Evolutionary conservation across 1,139 yeast genomes (phyloP).

Genomic region (Suhomyces taliae): DNA sequence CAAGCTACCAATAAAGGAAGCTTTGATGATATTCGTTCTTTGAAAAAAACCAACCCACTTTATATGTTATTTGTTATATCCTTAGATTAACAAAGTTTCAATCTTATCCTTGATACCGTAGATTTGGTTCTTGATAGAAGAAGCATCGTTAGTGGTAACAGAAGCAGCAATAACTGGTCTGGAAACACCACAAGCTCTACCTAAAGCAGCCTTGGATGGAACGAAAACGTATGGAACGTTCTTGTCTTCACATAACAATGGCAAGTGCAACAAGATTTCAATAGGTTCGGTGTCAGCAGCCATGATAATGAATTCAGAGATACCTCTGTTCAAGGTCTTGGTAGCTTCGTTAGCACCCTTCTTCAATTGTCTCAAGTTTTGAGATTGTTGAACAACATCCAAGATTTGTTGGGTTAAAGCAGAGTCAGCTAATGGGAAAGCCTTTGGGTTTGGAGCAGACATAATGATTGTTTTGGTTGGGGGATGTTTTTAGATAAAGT

Average conservation of each 20-base stretch:
- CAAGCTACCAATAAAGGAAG: too few relatives aligned
- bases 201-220: constrained; percentile 97
- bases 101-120: constrained; percentile 98
- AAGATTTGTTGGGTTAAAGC: constrained; percentile 94
- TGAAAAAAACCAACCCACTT: too few relatives aligned
- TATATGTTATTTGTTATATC: background rate
- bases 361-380: constrained; percentile 96
- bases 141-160: constrained; percentile 97
- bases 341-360: constrained; percentile 99
- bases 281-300: constrained; percentile 99
- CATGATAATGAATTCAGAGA: constrained; percentile 98
- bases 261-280: constrained; percentile 96
- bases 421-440: constrained; percentile 98
- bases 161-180: constrained; percentile 99
- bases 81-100: constrained; percentile 91
- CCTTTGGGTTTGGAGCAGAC: constrained; percentile 90
- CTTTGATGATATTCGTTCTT: too few relatives aligned
- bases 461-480: constrained; percentile 23
- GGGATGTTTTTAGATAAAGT: background rate
- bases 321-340: constrained; percentile 99
- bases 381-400: constrained; percentile 97
- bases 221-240: constrained; percentile 99
- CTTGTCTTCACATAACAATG: constrained; percentile 97
- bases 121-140: constrained; percentile 96
- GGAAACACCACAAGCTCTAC: constrained; percentile 99